A percentile compares a stretch with the other conserved stretches of the same genome.
These are phyloP conservation scores for Tetracladium maxilliforme DNA, from an alignment of 2,329 filamentous ascomycete species.

Conservation along the genomic window DNA sequence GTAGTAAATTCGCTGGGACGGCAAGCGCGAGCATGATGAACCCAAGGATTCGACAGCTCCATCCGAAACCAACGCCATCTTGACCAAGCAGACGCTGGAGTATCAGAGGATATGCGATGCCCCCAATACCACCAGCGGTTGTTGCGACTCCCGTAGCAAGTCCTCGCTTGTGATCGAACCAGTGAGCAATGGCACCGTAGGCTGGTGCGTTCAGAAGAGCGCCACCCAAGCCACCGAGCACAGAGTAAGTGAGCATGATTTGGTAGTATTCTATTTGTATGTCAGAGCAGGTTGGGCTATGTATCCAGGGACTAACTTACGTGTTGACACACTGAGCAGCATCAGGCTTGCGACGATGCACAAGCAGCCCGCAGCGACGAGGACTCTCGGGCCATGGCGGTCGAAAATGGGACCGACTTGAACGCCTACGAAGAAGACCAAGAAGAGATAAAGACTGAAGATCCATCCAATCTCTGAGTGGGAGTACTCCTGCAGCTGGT, in stretches of 20 bases:
- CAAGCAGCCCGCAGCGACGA: conserved; percentile 13
- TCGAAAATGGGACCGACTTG: conserved; percentile 60
- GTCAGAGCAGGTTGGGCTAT: not conserved
- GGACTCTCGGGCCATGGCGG: conserved; percentile 38
- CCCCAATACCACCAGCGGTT: conserved; percentile 43
- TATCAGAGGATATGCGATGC: conserved; percentile 35
- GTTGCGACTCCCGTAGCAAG: conserved; percentile 54
- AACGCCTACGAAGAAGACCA: conserved; percentile 55
- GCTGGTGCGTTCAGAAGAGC: conserved; percentile 53
- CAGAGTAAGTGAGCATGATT: conserved; percentile 50
- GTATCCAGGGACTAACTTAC: conserved; percentile 14
- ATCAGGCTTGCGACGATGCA: conserved; percentile 19
- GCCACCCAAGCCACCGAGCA: conserved; percentile 47
- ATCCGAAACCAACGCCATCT: conserved; percentile 13
- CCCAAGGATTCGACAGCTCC: conserved; percentile 14
- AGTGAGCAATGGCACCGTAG: conserved; percentile 49
- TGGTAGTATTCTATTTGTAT: conserved; percentile 43
- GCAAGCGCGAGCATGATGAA: conserved; percentile 13
- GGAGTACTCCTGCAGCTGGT: conserved; percentile 43
- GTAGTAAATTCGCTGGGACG: conserved; percentile 12
- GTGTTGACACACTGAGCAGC: conserved; percentile 41
- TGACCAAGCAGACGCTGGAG: conserved; percentile 17
- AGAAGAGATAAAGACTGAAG: conserved; percentile 50
- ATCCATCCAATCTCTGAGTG: conserved; percentile 53
- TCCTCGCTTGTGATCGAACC: conserved; percentile 43